Evolutionary conservation across 257 asterid species (phyloP), one percentile per base, ranked within the genome.

Genomic region (Solanum pennellii): DNA sequence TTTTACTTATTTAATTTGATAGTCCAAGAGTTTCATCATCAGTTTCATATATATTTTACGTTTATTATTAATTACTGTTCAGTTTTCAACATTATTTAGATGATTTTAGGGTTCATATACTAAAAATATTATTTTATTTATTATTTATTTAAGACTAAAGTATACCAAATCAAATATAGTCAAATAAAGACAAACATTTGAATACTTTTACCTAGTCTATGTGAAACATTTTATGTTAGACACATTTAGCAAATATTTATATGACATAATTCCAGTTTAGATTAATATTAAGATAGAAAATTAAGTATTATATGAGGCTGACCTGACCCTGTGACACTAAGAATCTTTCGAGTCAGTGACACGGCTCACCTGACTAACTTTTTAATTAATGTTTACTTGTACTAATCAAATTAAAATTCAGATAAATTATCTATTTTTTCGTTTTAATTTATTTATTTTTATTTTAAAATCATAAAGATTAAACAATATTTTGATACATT

Each of bases 281-380:
- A 56, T 56, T 56, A 18, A 56, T 56, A 18, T 59, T 59, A 59
- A 2, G 71, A 2, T 14, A 29, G 39, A 68, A 68, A 68, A 29
- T 68, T 27, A 68, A 68, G 75, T 68, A 29, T 68, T 29, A 68
- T 6, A 68, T 68, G 18, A 27, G 5, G 77, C 44, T 31, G 77
- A 71, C 14, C 44, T 8, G 77, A 71, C 77, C 62, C 60, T 77
- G 39, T 25, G 59, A 52, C 80, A 76, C 41, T 44, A 86, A 87
- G 90, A 90, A 90, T 88, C 90, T 88, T 88, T 37, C 86, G 87
- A 88, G 89, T 92, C 15, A 14, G 84, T 45, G 84, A 79, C 84
- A 79, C 65, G 90, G 84, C 47, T 85, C 89, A 85, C 86, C 88
- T 56, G 88, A 69, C 88, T 85, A 71, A 84, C 86, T 79, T 65